phyloP scores from a whole-genome alignment of 352 stramenopile species.

The Globisporangium spinosum region DNA sequence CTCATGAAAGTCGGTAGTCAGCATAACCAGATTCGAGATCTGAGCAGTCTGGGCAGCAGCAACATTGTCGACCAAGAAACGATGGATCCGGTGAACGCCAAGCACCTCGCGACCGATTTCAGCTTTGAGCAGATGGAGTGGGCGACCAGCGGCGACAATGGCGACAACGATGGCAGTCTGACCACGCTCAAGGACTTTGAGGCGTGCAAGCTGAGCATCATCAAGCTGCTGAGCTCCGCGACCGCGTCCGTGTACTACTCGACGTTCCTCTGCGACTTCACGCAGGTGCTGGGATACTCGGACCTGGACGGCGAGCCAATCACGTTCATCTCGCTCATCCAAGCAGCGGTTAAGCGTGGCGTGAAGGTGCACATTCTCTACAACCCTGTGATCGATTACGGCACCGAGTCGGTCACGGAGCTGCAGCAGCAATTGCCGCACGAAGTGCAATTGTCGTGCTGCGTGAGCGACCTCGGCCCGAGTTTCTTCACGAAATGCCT shows the following conservation, averaged over 20 bases:
- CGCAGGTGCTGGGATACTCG: constrained; percentile 36
- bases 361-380: constrained; percentile 71
- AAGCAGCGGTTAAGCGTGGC: constrained; percentile 51
- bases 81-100: background rate
- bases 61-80: background rate
- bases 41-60: constrained; percentile 5
- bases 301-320: constrained; percentile 23
- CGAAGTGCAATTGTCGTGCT: constrained; percentile 49
- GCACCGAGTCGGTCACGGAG: constrained; percentile 49
- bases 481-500: constrained; percentile 34
- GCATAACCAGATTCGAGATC: constrained; percentile 12
- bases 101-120: constrained; percentile 39
- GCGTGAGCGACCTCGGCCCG: constrained; percentile 66
- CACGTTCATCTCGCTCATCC: constrained; percentile 63
- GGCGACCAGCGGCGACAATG: constrained; percentile 24
- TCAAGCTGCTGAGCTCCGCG: constrained; percentile 50
- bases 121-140: constrained; percentile 63
- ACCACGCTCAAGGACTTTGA: constrained; percentile 54
- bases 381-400: constrained; percentile 72
- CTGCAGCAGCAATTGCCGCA: constrained; percentile 42
- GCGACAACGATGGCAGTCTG: constrained; percentile 12
- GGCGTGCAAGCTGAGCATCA: constrained; percentile 58
- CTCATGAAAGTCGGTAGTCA: constrained; percentile 53
- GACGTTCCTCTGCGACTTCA: constrained; percentile 80
- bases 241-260: constrained; percentile 70